Evolutionary conservation across 108 stramenopile genomes (phyloP), one percentile per base, ranked within the genome.

Genomic region (Nitzschia inconspicua): DNA sequence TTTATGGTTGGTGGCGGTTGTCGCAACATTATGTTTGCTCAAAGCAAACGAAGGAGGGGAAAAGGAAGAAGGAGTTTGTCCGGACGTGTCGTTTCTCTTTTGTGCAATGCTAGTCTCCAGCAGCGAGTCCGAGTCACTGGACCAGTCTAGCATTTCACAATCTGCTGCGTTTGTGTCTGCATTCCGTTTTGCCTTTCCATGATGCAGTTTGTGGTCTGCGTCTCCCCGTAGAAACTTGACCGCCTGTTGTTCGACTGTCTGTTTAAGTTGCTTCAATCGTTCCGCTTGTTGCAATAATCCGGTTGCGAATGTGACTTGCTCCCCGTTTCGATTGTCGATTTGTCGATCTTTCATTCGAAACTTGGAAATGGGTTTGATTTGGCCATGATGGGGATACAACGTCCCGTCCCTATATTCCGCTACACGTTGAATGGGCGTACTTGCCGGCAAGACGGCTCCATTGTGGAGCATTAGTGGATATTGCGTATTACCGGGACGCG

Each of bases 351-450:
- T 10, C 16, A 54, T 1, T 28, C 10, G 6, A 37, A 54, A 54
- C 0, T 18, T 3, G 11, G 29, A 18, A 7, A 54, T 35, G 31
- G 53, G 53, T 13, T 32, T 29, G n/a, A 16, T 36, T n/a, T 23
- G 18, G 8, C 84, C 84, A n/a, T 70, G 62, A 47, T 85, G 84
- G 19, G 67, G 60, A 9, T 74, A 27, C 2, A 77, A 39, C n/a
- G 60, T 61, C 11, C 63, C 65, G 4, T 70, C 61, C 19, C 39
- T 32, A 18, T 60, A 64, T 2, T 83, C 78, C 35, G 76, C 75
- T 31, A 82, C 57, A 25, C 85, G 72, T 41, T 70, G 68, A 48
- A 86, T 54, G 9, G 44, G 44, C 0, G 62, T 67, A 14, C 69
- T 63, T 4, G 54, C 57, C 1, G 75, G 74, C 11, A 86, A 22